These are phyloP conservation scores for Moricandia arvensis DNA, from an alignment of 345 rosid genomes.

Conservation along the genomic window DNA sequence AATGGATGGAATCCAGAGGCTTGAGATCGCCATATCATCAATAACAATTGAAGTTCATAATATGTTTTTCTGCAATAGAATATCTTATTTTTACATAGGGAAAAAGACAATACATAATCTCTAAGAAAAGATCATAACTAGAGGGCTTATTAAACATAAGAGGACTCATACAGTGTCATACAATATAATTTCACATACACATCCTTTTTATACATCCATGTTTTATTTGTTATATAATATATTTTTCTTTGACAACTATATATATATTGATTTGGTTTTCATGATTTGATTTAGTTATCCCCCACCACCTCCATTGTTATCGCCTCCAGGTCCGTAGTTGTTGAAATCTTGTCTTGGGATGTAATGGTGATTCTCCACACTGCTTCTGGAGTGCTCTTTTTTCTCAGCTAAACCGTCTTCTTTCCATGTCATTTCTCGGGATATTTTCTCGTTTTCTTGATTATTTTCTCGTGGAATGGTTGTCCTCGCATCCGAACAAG, in stretches of 20 bases:
- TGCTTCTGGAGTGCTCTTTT: slow-evolving; percentile 31
- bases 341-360: slow-evolving; percentile 54
- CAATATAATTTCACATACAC: not conserved
- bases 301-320: slow-evolving; percentile 39
- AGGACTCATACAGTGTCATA: not conserved
- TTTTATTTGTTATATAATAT: not conserved
- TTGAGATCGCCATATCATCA: too few species aligned
- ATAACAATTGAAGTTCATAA: too few species aligned
- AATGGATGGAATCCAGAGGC: too few species aligned
- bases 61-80: too few species aligned
- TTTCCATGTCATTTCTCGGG: not conserved
- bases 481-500: slow-evolving; percentile 25
- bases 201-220: not conserved
- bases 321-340: slow-evolving; percentile 39
- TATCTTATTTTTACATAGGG: not conserved
- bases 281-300: slow-evolving; percentile 14
- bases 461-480: not conserved
- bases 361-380: slow-evolving; percentile 48
- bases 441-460: slow-evolving; percentile 1
- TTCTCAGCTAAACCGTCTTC: slow-evolving; percentile 21
- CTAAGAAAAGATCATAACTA: not conserved
- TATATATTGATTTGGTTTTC: not conserved
- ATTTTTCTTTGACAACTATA: not conserved
- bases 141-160: not conserved
- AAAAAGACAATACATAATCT: not conserved